Evolutionary conservation across 129 eudicot genomes (phyloP).

Genomic region (Artemisia argyi): DNA sequence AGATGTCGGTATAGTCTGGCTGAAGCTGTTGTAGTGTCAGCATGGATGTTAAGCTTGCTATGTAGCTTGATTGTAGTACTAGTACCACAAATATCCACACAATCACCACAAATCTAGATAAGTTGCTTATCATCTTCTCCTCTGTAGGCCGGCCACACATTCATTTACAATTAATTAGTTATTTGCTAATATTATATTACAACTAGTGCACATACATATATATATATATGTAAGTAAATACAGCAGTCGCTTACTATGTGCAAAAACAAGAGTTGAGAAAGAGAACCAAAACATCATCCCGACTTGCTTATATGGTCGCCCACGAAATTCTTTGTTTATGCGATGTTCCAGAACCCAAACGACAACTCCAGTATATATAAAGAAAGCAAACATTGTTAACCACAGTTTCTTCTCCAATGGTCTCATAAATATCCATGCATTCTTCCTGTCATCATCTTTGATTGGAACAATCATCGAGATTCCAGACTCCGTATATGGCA

Average conservation of each 20-base stretch:
- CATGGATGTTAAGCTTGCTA: constrained; percentile 17
- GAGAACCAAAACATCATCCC: constrained; percentile 36
- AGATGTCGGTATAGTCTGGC: constrained; percentile 36
- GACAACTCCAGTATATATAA: constrained; percentile 52
- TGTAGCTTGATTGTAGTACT: constrained; percentile 53
- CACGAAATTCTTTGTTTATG: constrained; percentile 18
- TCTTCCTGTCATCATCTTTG: no score
- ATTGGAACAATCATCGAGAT: constrained; percentile 33
- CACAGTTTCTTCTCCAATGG: constrained; percentile 39
- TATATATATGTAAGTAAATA: no score
- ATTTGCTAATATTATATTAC: no score
- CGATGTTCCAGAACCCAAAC: constrained; percentile 62
- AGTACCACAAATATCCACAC: constrained; percentile 28
- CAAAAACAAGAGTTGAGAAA: constrained; percentile 43
- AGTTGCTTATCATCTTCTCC: constrained; percentile 55
- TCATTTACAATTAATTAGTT: not conserved
- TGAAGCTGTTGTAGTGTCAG: constrained; percentile 48
- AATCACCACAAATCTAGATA: no score
- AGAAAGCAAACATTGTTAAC: constrained; percentile 47
- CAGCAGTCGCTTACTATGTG: constrained; percentile 49
- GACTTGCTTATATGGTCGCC: constrained; percentile 42
- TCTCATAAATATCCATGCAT: no score
- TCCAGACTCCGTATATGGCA: constrained; percentile 58
- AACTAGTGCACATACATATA: no score
- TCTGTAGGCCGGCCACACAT: constrained; percentile 30